Evolutionary conservation across 1,139 yeast genomes (phyloP).

Genomic region (Yamadazyma membranifaciens): DNA sequence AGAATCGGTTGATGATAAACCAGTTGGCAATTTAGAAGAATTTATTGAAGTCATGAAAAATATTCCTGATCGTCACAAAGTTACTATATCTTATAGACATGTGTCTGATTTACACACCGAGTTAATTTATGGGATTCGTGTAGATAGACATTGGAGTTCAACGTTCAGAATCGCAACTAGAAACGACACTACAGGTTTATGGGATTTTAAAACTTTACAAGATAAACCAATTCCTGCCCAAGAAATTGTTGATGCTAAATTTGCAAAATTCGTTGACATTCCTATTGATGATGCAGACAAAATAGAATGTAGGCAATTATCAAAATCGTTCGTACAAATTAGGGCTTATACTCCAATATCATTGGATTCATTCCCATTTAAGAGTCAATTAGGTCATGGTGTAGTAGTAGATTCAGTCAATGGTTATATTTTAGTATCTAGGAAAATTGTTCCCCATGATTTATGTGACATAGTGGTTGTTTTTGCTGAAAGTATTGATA

Average conservation of each 20-base stretch:
- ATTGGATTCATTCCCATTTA: constrained; percentile 69
- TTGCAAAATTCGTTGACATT: constrained; percentile 70
- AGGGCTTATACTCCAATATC: constrained; percentile 64
- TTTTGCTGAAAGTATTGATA: constrained; percentile 80
- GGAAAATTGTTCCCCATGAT: constrained; percentile 82
- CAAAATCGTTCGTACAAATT: constrained; percentile 64
- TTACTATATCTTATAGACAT: constrained; percentile 73
- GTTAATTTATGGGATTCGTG: constrained; percentile 57
- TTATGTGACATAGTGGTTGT: constrained; percentile 75
- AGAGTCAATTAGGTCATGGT: constrained; percentile 68
- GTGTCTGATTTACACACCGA: constrained; percentile 79
- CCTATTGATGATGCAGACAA: constrained; percentile 51
- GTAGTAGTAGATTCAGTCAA: constrained; percentile 74
- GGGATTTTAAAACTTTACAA: constrained; percentile 78
- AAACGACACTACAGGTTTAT: constrained; percentile 79
- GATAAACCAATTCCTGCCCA: constrained; percentile 58
- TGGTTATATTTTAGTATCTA: constrained; percentile 78
- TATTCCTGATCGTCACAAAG: constrained; percentile 75
- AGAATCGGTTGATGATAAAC: constrained; percentile 72
- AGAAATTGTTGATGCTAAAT: constrained; percentile 40
- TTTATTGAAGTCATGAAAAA: constrained; percentile 75
- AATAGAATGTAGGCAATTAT: constrained; percentile 51
- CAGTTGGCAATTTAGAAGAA: constrained; percentile 69
- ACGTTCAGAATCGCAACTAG: constrained; percentile 71
- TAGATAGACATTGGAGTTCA: constrained; percentile 85